Evolutionary conservation across 1,139 yeast genomes (phyloP).

Genomic region (Saccharomycopsis hybrid): DNA sequence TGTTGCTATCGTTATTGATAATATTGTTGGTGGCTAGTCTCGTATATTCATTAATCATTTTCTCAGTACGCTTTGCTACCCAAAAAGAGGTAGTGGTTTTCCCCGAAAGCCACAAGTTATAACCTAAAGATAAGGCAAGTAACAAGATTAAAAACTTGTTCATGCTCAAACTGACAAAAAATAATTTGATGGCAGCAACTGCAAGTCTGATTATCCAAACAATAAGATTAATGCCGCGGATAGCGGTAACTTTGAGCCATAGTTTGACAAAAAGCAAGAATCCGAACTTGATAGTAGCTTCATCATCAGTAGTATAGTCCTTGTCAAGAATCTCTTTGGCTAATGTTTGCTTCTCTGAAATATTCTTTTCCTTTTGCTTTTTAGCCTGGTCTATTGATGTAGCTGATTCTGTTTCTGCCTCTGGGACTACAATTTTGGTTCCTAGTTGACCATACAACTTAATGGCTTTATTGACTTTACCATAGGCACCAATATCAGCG

Average conservation of each 20-base stretch:
- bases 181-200: slow-evolving; percentile 8
- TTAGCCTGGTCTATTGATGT: too few species aligned
- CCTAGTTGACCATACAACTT: slow-evolving; percentile 57
- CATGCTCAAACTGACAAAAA: slow-evolving; percentile 28
- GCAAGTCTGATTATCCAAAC: slow-evolving; percentile 16
- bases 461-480: slow-evolving; percentile 58
- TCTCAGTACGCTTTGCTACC: slow-evolving; percentile 52
- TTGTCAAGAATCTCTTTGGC: too few species aligned
- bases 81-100: slow-evolving; percentile 56
- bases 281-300: slow-evolving; percentile 12
- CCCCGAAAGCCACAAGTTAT: slow-evolving; percentile 50
- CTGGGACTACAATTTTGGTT: slow-evolving; percentile 28
- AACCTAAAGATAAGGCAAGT: slow-evolving; percentile 37
- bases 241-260: slow-evolving; percentile 13
- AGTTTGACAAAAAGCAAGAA: slow-evolving; percentile 16
- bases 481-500: slow-evolving; percentile 48
- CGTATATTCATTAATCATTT: slow-evolving; percentile 37
- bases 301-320: slow-evolving; percentile 16
- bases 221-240: slow-evolving; percentile 8
- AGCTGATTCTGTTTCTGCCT: neutral
- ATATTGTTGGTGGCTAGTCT: slow-evolving; percentile 32
- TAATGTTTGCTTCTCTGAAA: slow-evolving; percentile 1
- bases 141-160: slow-evolving; percentile 37
- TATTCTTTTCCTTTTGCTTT: neutral
- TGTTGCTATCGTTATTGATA: too few species aligned